phyloP scores from a whole-genome alignment of 2,329 filamentous ascomycete species.

The Colletotrichum tabaci region DNA sequence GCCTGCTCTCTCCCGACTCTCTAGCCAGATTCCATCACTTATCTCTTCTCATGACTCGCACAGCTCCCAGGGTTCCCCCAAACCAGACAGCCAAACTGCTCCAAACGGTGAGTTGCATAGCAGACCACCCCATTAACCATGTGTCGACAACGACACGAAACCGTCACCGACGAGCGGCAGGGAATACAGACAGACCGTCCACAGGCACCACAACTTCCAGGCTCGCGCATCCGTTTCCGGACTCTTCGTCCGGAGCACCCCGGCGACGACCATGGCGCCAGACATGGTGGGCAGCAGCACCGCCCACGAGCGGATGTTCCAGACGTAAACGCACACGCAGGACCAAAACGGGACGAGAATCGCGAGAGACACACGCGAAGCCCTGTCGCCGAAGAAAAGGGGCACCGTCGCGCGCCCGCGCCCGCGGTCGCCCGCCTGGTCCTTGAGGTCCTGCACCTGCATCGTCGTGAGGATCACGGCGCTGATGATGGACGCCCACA shows the following conservation, averaged over 20 bases:
- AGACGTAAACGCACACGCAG: conserved; percentile 28
- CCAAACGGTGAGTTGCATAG: background rate
- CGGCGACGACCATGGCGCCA: conserved; percentile 27
- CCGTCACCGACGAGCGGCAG: conserved; percentile 37
- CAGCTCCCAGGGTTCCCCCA: background rate
- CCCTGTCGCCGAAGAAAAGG: conserved; percentile 47
- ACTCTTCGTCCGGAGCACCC: conserved; percentile 30
- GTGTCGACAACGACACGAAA: conserved; percentile 32
- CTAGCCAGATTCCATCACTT: conserved; percentile 1
- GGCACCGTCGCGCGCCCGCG: conserved; percentile 48
- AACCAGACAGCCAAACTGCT: conserved; percentile 4
- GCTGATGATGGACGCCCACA: conserved; percentile 46
- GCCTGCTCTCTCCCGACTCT: background rate
- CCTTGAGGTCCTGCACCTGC: conserved; percentile 49
- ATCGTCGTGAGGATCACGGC: conserved; percentile 48
- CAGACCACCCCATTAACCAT: conserved; percentile 9
- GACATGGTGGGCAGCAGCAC: conserved; percentile 23
- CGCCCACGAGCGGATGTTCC: conserved; percentile 16
- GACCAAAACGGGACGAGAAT: conserved; percentile 33
- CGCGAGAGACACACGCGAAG: conserved; percentile 25
- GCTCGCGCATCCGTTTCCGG: conserved; percentile 35
- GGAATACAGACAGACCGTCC: conserved; percentile 37
- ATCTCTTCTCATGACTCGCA: conserved; percentile 30
- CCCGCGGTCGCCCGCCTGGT: conserved; percentile 47
- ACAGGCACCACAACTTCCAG: conserved; percentile 40